These are phyloP conservation scores for Mucor velutinosus DNA, from an alignment of 371 early-diverging fungal genomes.

Conservation along the genomic window DNA sequence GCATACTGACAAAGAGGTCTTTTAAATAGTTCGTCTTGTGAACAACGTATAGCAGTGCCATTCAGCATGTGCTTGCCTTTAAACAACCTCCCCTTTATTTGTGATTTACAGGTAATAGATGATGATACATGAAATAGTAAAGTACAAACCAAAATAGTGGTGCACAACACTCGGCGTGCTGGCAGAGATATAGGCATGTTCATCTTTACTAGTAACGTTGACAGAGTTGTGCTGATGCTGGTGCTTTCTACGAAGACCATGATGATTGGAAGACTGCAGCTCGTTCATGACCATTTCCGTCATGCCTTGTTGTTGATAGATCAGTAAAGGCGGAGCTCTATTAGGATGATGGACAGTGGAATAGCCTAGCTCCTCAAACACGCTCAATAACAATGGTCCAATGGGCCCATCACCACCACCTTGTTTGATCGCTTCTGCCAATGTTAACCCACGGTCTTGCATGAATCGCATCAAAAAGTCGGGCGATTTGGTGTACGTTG, in stretches of 20 bases:
- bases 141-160: neutral
- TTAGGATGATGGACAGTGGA: constrained; percentile 9
- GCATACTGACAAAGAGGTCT: too few species aligned
- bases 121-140: neutral
- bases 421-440: constrained; percentile 19
- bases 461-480: constrained; percentile 62
- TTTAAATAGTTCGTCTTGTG: too few species aligned
- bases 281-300: neutral
- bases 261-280: neutral
- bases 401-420: constrained; percentile 28
- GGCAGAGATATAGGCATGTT: neutral
- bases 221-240: neutral
- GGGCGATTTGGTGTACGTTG: constrained; percentile 32
- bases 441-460: constrained; percentile 34
- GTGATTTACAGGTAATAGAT: neutral
- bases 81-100: neutral
- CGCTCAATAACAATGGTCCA: constrained; percentile 33
- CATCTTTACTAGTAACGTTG: neutral
- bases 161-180: neutral
- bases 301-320: constrained; percentile 2
- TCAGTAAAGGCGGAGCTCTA: neutral
- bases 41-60: too few species aligned
- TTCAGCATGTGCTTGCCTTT: neutral
- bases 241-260: neutral
- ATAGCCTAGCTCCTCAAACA: constrained; percentile 45